phyloP scores from a whole-genome alignment of 2,329 filamentous ascomycete species.

The Lecanicillium sp. region DNA sequence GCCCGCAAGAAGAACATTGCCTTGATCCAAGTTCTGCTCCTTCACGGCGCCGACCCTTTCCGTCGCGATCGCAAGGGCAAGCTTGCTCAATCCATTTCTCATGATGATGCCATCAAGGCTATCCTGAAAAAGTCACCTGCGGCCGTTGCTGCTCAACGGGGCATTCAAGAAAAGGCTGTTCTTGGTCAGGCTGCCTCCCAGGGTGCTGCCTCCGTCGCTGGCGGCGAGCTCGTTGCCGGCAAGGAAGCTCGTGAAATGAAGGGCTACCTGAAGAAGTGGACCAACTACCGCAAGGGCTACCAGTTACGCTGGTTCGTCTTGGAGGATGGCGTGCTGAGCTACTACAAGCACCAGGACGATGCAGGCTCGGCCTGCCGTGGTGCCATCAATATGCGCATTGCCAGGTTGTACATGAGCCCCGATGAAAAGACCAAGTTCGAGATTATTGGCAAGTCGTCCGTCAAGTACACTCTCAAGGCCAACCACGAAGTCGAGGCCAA shows the following conservation, averaged over 20 bases:
- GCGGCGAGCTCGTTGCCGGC: constrained; percentile 59
- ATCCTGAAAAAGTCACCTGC: constrained; percentile 94
- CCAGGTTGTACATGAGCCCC: constrained; percentile 87
- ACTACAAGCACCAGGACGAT: constrained; percentile 99
- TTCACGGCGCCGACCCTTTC: constrained; percentile 95
- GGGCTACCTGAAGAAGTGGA: constrained; percentile 99
- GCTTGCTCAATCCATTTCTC: constrained; percentile 91
- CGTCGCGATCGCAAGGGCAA: constrained; percentile 91
- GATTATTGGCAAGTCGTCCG: constrained; percentile 94
- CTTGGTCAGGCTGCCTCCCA: constrained; percentile 66
- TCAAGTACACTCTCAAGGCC: constrained; percentile 96
- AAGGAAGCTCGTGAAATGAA: constrained; percentile 96
- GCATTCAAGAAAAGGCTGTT: constrained; percentile 95
- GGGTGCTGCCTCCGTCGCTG: constrained; percentile 43
- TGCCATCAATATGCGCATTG: constrained; percentile 98
- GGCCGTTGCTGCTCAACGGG: constrained; percentile 86
- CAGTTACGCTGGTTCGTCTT: constrained; percentile 97
- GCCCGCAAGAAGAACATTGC: constrained; percentile 76
- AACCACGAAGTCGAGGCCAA: constrained; percentile 98
- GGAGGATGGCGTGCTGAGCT: constrained; percentile 94
- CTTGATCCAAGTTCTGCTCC: constrained; percentile 80
- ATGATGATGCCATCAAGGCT: constrained; percentile 80
- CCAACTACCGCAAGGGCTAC: constrained; percentile 95
- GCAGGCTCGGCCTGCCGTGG: constrained; percentile 92
- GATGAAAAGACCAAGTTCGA: constrained; percentile 98